These are phyloP conservation scores for Saccharomycopsis babjevae DNA, from an alignment of 805 yeast species.

Conservation along the genomic window DNA sequence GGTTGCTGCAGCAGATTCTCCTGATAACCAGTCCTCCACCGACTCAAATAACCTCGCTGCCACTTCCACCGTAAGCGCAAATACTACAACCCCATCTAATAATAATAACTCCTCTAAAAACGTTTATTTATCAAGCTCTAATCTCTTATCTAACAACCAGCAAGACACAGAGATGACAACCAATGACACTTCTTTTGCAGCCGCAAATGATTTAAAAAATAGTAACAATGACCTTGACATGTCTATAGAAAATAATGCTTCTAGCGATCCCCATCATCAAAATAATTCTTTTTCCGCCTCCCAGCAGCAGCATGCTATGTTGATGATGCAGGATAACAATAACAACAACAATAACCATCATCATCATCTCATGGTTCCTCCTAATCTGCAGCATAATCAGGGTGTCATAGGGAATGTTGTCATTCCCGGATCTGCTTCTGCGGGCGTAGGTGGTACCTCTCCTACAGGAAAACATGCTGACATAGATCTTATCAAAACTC, in stretches of 20 bases:
- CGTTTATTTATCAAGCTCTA: constrained; percentile 9
- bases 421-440: constrained; percentile 34
- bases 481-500: constrained; percentile 72
- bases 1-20: neutral
- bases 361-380: neutral
- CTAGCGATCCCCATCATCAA: neutral
- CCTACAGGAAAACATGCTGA: constrained; percentile 60
- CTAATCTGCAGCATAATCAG: neutral
- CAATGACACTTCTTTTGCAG: neutral
- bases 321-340: neutral
- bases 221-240: neutral
- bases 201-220: neutral
- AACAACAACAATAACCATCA: neutral
- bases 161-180: neutral
- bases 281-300: neutral
- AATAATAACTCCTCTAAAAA: neutral
- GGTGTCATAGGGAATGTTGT: constrained; percentile 12
- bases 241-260: neutral
- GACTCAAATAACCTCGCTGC: neutral
- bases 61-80: neutral
- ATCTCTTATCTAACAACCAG: constrained; percentile 5
- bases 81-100: neutral
- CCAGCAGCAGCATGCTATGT: neutral
- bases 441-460: constrained; percentile 47
- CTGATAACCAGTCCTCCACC: neutral